Base-by-base conservation (phyloP, 306 rosid genomes). In the Lotus japonicus region DNA sequence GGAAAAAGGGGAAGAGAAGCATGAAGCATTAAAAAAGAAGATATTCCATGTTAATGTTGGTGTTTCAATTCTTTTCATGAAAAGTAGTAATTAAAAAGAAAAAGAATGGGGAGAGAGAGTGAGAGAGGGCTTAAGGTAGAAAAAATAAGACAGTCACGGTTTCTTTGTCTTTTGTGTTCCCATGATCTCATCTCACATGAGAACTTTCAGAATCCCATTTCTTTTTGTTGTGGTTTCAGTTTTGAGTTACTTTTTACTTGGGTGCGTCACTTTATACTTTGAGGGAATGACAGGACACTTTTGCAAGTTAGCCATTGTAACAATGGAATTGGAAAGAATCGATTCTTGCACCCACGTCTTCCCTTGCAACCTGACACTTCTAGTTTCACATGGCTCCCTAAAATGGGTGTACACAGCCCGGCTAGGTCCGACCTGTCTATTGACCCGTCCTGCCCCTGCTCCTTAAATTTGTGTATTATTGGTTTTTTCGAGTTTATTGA, bases 101-200 rank as follows among this genome's bases (percentile, higher is more conserved):
- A n/a, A 14, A 39, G 33, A 48, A 4, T 0, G 1, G 11, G 1
- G 35, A 14, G 1, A 14, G 57, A 59, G 57, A 41, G n/a, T n/a
- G 46, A 68, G 17, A 17, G n/a, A 56, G 11, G 9, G 16, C 5
- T 11, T 41, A 8, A 5, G 51, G n/a, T n/a, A 11, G 17, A 42
- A n/a, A 45, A 43, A 38, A 26, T 26, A 1, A 48, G 5, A 54
- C 71, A 10, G 74, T 73, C 83, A 77, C 82, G 85, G 77, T 69
- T 81, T 60, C 23, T 82, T 74, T 77, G 78, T 61, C 8, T 15
- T 56, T 64, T 77, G 63, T 79, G n/a, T n/a, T n/a, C n/a, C n/a
- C n/a, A n/a, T n/a, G n/a, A n/a, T 63, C 19, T 26, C 13, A 57
- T 56, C 19, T 68, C 80, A 81, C 85, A 77, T 77, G 80, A 43